A percentile compares a stretch with the other conserved stretches of the same genome.
These are phyloP conservation scores for Coprinopsis marcescibilis DNA, from an alignment of 768 basidiomycete genomes.

Conservation along the genomic window DNA sequence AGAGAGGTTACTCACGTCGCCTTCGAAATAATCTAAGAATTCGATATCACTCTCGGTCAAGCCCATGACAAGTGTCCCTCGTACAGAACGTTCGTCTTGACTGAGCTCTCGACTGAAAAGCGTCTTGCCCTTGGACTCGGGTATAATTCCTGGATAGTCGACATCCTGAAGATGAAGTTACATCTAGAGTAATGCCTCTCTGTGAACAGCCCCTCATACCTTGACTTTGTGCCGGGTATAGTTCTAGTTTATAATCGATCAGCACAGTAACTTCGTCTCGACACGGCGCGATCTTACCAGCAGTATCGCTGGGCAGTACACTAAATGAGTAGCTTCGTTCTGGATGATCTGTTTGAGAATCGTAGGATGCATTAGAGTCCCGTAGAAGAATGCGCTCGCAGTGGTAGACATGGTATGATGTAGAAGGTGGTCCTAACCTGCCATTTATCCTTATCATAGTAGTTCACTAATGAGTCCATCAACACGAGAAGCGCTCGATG, in stretches of 20 bases:
- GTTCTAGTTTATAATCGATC: slow-evolving; percentile 37
- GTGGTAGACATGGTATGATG: neutral
- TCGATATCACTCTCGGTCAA: slow-evolving; percentile 57
- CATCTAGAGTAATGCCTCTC: neutral
- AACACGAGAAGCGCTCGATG: no score
- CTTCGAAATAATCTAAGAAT: slow-evolving; percentile 81
- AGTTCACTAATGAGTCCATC: no score
- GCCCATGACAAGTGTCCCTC: slow-evolving; percentile 76
- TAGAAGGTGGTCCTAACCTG: neutral
- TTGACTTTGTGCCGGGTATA: slow-evolving; percentile 79
- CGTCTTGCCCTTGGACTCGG: slow-evolving; percentile 41
- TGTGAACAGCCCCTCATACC: slow-evolving; percentile 26
- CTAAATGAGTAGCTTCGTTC: slow-evolving; percentile 56
- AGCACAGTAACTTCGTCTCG: neutral
- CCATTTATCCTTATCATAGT: no score
- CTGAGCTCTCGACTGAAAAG: slow-evolving; percentile 40
- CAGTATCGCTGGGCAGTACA: slow-evolving; percentile 70
- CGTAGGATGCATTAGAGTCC: slow-evolving; percentile 83
- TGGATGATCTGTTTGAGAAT: slow-evolving; percentile 74
- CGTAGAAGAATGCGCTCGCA: slow-evolving; percentile 80
- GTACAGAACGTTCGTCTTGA: slow-evolving; percentile 61
- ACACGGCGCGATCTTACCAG: slow-evolving; percentile 40
- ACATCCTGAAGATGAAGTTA: slow-evolving; percentile 32
- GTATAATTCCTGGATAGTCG: slow-evolving; percentile 85
- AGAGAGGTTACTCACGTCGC: slow-evolving; percentile 42